Percentiles rank a stretch among this genome's conserved stretches.
phyloP scores from a whole-genome alignment of 495 filamentous ascomycete species.

The Penicillium waksmanii region DNA sequence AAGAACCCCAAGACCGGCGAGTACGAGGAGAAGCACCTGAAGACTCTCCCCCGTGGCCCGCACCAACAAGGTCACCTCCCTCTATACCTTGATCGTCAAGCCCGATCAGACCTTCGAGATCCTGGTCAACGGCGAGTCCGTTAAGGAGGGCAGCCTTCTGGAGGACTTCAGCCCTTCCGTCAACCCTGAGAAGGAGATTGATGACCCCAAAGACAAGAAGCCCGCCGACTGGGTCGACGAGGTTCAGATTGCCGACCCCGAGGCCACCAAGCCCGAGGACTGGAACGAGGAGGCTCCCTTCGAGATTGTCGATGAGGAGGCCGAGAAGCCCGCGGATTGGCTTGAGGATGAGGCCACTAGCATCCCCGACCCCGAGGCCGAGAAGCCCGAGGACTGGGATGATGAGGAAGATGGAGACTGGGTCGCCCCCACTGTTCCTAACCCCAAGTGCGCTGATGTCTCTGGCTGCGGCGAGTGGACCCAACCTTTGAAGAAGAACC shows the following conservation, averaged over 20 bases:
- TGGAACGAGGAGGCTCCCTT: constrained; percentile 99
- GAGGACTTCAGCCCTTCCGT: constrained; percentile 93
- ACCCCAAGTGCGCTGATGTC: constrained; percentile 92
- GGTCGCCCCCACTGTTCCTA: constrained; percentile 88
- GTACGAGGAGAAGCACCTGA: constrained; percentile 99
- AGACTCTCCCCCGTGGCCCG: constrained; percentile 77
- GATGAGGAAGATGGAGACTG: constrained; percentile 99
- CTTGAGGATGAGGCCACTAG: constrained; percentile 85
- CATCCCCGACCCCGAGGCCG: constrained; percentile 92
- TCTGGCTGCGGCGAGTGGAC: constrained; percentile 96
- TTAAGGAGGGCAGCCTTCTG: constrained; percentile 87
- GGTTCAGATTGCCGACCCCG: constrained; percentile 85
- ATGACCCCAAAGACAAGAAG: constrained; percentile 94
- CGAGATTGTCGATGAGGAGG: constrained; percentile 93
- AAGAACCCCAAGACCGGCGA: constrained; percentile 99
- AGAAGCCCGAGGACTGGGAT: constrained; percentile 99
- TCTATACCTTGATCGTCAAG: constrained; percentile 95
- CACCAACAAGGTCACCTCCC: constrained; percentile 85
- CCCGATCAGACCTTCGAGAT: constrained; percentile 95
- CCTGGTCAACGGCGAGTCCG: constrained; percentile 81
- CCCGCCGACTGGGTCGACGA: constrained; percentile 96
- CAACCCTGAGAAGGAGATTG: constrained; percentile 95
- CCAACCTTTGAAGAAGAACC: constrained; percentile 92
- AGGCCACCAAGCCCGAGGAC: constrained; percentile 94
- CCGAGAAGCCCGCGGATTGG: constrained; percentile 93